Conservation (phyloP, 306 rosid genomes). For the Arachis stenosperma region DNA sequence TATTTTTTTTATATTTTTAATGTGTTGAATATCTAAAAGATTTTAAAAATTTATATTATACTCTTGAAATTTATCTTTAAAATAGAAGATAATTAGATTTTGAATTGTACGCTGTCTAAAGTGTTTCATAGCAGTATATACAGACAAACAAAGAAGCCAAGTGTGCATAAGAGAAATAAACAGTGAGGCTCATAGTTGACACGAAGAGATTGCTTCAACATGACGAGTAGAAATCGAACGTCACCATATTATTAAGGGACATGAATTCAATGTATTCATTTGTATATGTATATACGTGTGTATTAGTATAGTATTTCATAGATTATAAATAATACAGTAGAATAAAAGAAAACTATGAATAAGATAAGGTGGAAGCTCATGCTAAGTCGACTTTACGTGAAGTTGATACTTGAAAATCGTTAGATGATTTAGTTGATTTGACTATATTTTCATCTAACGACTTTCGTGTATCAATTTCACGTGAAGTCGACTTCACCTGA, state of each 20-base stretch:
- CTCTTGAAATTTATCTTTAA: no score
- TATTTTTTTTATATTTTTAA: no score
- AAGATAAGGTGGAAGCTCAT: no score
- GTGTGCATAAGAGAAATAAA: slow-evolving; percentile 61
- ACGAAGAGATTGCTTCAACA: slow-evolving; percentile 61
- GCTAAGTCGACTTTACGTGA: no score
- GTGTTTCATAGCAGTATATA: neutral
- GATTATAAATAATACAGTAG: neutral
- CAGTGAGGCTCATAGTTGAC: slow-evolving; percentile 64
- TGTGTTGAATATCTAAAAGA: no score
- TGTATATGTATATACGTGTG: neutral
- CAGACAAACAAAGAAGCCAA: slow-evolving; percentile 58
- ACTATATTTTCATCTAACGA: no score
- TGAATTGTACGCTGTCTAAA: slow-evolving; percentile 47
- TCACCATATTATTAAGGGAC: slow-evolving; percentile 47
- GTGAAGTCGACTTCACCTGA: no score
- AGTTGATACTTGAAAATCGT: no score
- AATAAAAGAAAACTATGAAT: neutral
- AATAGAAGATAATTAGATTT: slow-evolving; percentile 9
- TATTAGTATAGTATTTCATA: neutral
- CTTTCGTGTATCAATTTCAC: no score
- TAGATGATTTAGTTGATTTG: no score
- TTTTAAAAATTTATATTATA: no score
- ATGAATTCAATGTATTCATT: slow-evolving; percentile 60
- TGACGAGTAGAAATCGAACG: slow-evolving; percentile 69